Evolutionary conservation across 495 filamentous ascomycete species (phyloP).

Genomic region (Corynascus novoguineensis): DNA sequence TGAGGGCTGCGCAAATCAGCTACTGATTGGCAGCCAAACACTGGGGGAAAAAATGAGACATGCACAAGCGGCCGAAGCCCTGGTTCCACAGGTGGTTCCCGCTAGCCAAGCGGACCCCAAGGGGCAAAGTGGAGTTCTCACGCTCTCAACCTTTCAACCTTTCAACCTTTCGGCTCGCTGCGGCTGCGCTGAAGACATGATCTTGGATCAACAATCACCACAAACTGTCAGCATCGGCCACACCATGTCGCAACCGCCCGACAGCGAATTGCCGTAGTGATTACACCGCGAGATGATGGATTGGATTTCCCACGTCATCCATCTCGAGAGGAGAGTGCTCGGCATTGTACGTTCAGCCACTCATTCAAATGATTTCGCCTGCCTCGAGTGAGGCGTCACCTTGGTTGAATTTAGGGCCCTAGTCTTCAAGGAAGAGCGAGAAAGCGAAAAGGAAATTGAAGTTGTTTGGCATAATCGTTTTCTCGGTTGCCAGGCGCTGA

Average conservation of each 20-base stretch:
- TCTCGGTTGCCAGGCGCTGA: no score
- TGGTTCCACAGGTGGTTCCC: no score
- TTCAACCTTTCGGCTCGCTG: no score
- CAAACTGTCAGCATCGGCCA: no score
- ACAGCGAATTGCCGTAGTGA: conserved; percentile 2
- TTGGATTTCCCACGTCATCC: background rate
- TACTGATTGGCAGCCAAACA: conserved; percentile 8
- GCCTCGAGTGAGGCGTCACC: background rate
- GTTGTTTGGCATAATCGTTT: no score
- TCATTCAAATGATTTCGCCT: background rate
- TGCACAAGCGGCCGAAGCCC: conserved; percentile 2
- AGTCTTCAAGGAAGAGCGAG: no score
- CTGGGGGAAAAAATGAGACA: conserved; percentile 13
- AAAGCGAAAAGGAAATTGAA: no score
- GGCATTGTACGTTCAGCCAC: background rate
- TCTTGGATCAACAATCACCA: background rate
- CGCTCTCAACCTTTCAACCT: background rate
- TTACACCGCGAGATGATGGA: conserved; percentile 8
- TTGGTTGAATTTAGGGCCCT: background rate
- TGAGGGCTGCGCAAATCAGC: background rate
- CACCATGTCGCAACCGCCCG: conserved; percentile 5
- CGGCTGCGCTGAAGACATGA: no score
- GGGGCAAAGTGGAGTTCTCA: background rate
- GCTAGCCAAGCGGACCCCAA: background rate
- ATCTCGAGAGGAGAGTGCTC: background rate